Conservation (phyloP, 164 flowering plant species). For the Vitis amurensis region DNA sequence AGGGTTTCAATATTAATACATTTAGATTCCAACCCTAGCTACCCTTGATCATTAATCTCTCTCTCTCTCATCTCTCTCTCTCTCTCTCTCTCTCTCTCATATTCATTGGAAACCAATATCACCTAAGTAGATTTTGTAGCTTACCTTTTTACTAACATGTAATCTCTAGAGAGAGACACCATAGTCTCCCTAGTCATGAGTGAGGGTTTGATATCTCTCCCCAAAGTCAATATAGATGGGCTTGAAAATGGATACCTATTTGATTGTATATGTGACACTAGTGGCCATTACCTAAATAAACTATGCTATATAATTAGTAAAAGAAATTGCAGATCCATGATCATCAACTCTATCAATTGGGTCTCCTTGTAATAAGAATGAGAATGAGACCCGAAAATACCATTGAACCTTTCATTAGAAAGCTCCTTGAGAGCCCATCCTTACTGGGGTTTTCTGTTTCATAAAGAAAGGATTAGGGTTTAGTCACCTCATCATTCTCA, state of each 20-base stretch:
- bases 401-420: no score
- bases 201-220: conserved; percentile 18
- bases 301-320: not conserved
- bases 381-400: no score
- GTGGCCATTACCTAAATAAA: conserved; percentile 24
- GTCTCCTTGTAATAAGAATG: no score
- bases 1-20: not conserved
- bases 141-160: conserved; percentile 59
- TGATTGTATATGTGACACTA: conserved; percentile 19
- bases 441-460: no score
- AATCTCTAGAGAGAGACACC: conserved; percentile 31
- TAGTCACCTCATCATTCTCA: not conserved
- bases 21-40: no score
- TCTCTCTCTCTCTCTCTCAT: not conserved
- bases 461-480: no score
- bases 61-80: no score
- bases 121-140: conserved; percentile 53
- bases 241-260: conserved; percentile 26
- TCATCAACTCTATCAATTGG: no score
- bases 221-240: conserved; percentile 36
- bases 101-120: conserved; percentile 42
- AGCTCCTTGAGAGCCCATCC: no score
- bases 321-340: not conserved
- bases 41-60: no score
- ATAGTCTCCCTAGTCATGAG: conserved; percentile 46